Evolutionary conservation across 176 grass and related monocot genomes (phyloP).

Genomic region (bread wheat (Triticum aestivum)): IWGSC_CS_RefSeq_v2.1 NC_057801.1:150293724-150294223

Average conservation of each 20-base stretch:
- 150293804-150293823: constrained; percentile 16
- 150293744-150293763: not conserved
- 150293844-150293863: not conserved
- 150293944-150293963: not conserved
- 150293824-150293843: not conserved
- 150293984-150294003: not conserved
- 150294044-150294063: not conserved
- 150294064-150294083: no score
- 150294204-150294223: no score
- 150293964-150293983: not conserved
- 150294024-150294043: not conserved
- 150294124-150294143: no score
- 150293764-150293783: not conserved
- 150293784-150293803: constrained; percentile 22
- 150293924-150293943: not conserved
- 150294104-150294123: no score
- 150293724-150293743: constrained; percentile 40
- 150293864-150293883: not conserved
- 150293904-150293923: not conserved
- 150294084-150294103: no score
- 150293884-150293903: constrained; percentile 6
- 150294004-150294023: not conserved
- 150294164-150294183: no score
- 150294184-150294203: no score
- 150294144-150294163: no score